Conservation (phyloP, 805 yeast species). For the Crinitomyces ghanaensis region DNA sequence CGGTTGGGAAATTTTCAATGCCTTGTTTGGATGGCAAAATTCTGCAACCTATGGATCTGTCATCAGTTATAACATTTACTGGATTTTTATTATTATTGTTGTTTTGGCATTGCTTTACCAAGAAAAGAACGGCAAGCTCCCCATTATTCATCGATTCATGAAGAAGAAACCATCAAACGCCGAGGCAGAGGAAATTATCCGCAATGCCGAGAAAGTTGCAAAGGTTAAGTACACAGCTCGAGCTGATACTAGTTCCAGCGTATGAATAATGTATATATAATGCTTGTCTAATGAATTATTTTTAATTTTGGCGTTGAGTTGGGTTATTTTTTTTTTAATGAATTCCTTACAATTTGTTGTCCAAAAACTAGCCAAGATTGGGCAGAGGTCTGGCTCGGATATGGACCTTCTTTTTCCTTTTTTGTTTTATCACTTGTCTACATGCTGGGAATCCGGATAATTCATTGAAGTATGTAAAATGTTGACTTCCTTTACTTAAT, state of each 20-base stretch:
- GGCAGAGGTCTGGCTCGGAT: no score
- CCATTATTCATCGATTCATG: conserved; percentile 35
- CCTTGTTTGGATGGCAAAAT: conserved; percentile 94
- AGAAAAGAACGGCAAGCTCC: conserved; percentile 78
- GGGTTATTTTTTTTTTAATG: no score
- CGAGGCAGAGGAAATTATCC: conserved; percentile 15
- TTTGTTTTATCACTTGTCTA: no score
- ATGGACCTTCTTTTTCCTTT: no score
- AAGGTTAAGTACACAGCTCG: conserved; percentile 7
- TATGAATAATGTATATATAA: no score
- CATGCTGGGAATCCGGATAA: background rate
- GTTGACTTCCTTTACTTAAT: conserved; percentile 18
- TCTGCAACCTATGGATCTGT: conserved; percentile 92
- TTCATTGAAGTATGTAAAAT: background rate
- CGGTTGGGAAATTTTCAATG: conserved; percentile 97
- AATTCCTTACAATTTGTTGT: no score
- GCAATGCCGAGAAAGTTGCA: conserved; percentile 15
- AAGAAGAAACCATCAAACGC: conserved; percentile 25
- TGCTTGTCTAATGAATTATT: no score
- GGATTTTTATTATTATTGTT: conserved; percentile 55
- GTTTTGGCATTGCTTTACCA: conserved; percentile 60
- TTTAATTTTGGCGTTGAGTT: no score
- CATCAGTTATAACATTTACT: conserved; percentile 76
- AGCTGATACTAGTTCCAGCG: no score
- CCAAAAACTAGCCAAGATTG: no score